Base-by-base conservation (phyloP, 1,284 basidiomycete genomes). In the Pseudomicrostroma phylloplanum region DNA sequence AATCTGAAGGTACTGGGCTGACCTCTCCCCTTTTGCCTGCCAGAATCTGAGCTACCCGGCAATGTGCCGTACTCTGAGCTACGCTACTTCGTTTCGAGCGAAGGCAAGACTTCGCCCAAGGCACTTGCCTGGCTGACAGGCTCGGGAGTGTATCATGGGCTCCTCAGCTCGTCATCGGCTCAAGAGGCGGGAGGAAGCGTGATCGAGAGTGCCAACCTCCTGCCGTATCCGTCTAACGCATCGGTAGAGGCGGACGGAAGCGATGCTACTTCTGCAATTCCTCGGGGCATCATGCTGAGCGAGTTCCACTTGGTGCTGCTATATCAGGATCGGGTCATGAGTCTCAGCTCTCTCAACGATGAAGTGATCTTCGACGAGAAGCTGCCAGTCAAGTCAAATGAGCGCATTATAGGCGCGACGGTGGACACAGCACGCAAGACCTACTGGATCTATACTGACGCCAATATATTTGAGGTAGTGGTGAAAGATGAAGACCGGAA, bases 361-460 rank as follows among this genome's bases (percentile, higher is more conserved):
- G 86, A 86, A 64, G 80, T 89, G 23, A 86, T 89, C 3, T 96
- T 91, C 76, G 89, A 96, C 71, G 92, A 96, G 73, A 53, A 64
- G 2, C 64, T 78, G 6, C 73, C 70, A 1, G 68, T 78, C 43
- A 66, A 67, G 46, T 21, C 69, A 0, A 61, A 69, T 39, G 77
- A 79, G 49, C 55, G 67, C 25, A 71, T 77, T 42, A 66, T 76
- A 12, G 74, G 72, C 12, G 66, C 68, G 7, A 66, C 72, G n/a
- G 62, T 74, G 51, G 96, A 99, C 80, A 87, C 89, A 8, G 86
- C 90, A 4, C 86, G 90, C 8, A 87, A 86, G 76, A 97, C 94
- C 3, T 94, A 89, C 73, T 99, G 96, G 96, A 85, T 96, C 1
- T 96, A 90, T 78, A 93, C 94, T 0, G 87, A 91, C 69, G 85